Percentiles rank a stretch among this genome's conserved stretches.
Conservation (phyloP, 495 filamentous ascomycete species). For the Neurospora sp. region DNA sequence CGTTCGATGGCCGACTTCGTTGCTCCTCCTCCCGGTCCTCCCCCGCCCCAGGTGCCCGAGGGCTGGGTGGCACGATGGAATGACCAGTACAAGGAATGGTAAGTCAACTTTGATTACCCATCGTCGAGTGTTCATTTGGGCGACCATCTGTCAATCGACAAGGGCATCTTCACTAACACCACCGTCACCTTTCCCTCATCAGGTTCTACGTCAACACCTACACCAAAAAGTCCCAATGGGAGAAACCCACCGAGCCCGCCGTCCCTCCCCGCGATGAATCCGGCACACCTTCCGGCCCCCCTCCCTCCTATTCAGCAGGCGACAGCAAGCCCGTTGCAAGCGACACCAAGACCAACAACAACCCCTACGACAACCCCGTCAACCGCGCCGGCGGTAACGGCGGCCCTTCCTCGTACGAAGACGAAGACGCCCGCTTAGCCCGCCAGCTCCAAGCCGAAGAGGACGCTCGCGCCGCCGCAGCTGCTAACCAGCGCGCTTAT, state of each 20-base stretch:
- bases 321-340: constrained; percentile 22
- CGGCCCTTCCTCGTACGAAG: constrained; percentile 21
- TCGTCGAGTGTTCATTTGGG: background rate
- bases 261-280: constrained; percentile 31
- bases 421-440: constrained; percentile 65
- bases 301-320: constrained; percentile 53
- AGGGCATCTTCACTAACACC: background rate
- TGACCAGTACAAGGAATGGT: constrained; percentile 71
- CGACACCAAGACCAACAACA: constrained; percentile 51
- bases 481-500: constrained; percentile 12
- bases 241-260: constrained; percentile 56
- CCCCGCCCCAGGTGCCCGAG: constrained; percentile 76
- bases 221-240: constrained; percentile 84
- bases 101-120: constrained; percentile 10
- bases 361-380: constrained; percentile 47
- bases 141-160: background rate
- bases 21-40: constrained; percentile 63
- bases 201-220: constrained; percentile 86
- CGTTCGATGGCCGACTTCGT: constrained; percentile 46
- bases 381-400: constrained; percentile 7
- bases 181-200: background rate
- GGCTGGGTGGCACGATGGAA: constrained; percentile 82
- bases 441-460: constrained; percentile 76
- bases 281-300: constrained; percentile 38
- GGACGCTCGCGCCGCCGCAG: constrained; percentile 47